Percentiles rank a stretch among this genome's conserved stretches.
These are phyloP conservation scores for Bifiguratus adelaidae DNA, from an alignment of 192 early-diverging fungal genomes.

Conservation along the genomic window DNA sequence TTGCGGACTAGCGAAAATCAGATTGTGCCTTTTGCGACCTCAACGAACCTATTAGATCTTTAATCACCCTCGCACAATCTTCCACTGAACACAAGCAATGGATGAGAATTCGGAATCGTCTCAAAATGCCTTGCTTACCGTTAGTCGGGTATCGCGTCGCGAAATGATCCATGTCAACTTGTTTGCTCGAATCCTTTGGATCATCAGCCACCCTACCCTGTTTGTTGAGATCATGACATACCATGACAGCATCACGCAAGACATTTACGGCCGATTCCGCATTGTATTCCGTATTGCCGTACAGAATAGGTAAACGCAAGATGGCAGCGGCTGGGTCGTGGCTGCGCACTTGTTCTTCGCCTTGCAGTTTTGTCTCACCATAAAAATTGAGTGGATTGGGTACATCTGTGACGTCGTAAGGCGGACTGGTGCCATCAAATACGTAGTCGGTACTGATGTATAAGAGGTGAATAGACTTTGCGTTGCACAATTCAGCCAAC, in stretches of 20 bases:
- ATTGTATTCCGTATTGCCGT: constrained; percentile 51
- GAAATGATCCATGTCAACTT: constrained; percentile 53
- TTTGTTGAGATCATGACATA: constrained; percentile 4
- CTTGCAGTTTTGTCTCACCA: constrained; percentile 68
- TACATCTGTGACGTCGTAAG: constrained; percentile 57
- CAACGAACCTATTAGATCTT: constrained; percentile 40
- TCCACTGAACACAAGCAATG: constrained; percentile 23
- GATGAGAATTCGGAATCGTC: no score
- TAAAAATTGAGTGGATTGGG: constrained; percentile 80
- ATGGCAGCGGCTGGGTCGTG: constrained; percentile 48
- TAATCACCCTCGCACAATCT: constrained; percentile 60
- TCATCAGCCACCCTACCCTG: background rate
- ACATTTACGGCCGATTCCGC: constrained; percentile 71
- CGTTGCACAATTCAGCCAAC: constrained; percentile 40
- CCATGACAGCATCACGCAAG: constrained; percentile 54
- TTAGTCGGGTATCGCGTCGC: constrained; percentile 76
- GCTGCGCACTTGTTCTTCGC: constrained; percentile 51
- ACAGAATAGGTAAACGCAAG: constrained; percentile 73
- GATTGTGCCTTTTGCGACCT: background rate
- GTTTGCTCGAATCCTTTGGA: constrained; percentile 24
- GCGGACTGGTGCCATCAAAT: constrained; percentile 77
- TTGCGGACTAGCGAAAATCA: no score
- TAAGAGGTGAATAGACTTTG: constrained; percentile 44
- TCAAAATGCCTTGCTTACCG: no score
- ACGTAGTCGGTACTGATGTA: constrained; percentile 92